Conservation (phyloP, 2,329 filamentous ascomycete species). For the Diplodia sapinea region DNA sequence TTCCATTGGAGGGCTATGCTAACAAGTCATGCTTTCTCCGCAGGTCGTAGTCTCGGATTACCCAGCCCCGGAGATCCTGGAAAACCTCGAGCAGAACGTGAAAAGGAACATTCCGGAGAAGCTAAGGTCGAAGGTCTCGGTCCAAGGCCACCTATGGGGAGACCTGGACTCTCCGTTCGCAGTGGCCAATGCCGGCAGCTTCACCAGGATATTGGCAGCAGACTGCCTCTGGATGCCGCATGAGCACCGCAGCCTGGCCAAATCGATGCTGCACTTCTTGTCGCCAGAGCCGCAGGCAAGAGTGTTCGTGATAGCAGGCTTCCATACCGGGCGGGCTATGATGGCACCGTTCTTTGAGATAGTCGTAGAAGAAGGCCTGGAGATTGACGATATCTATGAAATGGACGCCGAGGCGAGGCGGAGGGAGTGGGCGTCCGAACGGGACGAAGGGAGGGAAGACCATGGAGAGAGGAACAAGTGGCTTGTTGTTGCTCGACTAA, state of each 20-base stretch:
- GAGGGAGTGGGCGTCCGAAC: slow-evolving; percentile 62
- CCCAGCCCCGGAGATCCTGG: slow-evolving; percentile 65
- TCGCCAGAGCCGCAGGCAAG: slow-evolving; percentile 52
- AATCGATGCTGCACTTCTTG: slow-evolving; percentile 69
- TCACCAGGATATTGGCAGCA: slow-evolving; percentile 69
- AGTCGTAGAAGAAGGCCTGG: slow-evolving; percentile 57
- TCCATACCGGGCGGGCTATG: slow-evolving; percentile 72
- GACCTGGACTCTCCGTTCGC: slow-evolving; percentile 54
- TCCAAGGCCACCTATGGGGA: slow-evolving; percentile 71
- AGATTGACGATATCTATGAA: slow-evolving; percentile 71
- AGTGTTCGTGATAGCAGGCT: slow-evolving; percentile 71
- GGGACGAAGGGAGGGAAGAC: slow-evolving; percentile 67
- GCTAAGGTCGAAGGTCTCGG: slow-evolving; percentile 48
- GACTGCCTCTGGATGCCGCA: slow-evolving; percentile 79
- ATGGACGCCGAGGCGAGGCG: slow-evolving; percentile 69
- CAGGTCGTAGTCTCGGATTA: slow-evolving; percentile 71
- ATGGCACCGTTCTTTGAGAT: slow-evolving; percentile 69
- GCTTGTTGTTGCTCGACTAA: slow-evolving; percentile 63
- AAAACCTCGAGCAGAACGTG: slow-evolving; percentile 65
- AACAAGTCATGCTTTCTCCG: slow-evolving; percentile 38
- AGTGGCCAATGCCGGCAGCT: slow-evolving; percentile 48
- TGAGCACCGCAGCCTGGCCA: slow-evolving; percentile 70
- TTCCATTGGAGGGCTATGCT: slow-evolving; percentile 38
- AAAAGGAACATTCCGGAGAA: slow-evolving; percentile 54
- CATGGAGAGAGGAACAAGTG: slow-evolving; percentile 69